Conservation (phyloP, 1,284 basidiomycete genomes). For the Pyrrhoderma noxium region DNA sequence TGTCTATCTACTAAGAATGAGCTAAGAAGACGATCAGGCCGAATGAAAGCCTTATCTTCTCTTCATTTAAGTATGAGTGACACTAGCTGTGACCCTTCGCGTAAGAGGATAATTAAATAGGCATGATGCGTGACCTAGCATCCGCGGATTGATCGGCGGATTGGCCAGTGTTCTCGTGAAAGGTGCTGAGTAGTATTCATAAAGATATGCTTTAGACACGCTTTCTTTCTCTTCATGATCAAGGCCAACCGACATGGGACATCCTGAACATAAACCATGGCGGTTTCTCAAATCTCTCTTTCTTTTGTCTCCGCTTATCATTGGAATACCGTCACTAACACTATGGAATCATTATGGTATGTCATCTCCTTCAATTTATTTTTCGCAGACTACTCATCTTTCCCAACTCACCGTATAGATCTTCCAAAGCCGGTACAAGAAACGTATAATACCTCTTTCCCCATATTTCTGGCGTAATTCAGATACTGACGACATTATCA, state of each 20-base stretch:
- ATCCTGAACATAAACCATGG: constrained; percentile 21
- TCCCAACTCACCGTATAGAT: constrained; percentile 27
- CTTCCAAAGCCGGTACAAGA: constrained; percentile 7
- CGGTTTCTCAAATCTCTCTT: constrained; percentile 32
- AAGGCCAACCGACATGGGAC: background rate
- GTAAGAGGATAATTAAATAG: too few relatives aligned
- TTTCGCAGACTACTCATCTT: background rate
- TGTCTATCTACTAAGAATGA: too few relatives aligned
- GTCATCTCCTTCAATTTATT: background rate
- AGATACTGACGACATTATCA: background rate
- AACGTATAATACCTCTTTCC: constrained; percentile 15
- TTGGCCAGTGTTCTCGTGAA: too few relatives aligned
- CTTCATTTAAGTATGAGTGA: too few relatives aligned
- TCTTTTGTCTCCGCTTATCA: constrained; percentile 29
- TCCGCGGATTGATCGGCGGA: too few relatives aligned
- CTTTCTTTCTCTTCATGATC: too few relatives aligned
- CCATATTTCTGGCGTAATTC: background rate
- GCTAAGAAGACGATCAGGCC: too few relatives aligned
- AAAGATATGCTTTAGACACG: too few relatives aligned
- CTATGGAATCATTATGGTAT: constrained; percentile 29
- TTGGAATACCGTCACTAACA: constrained; percentile 28
- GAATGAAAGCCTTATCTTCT: too few relatives aligned
- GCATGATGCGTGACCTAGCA: too few relatives aligned
- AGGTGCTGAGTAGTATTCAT: too few relatives aligned
- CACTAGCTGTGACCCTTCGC: too few relatives aligned